Conservation (phyloP, 345 rosid genomes). For the Conringia planisiliqua region DNA sequence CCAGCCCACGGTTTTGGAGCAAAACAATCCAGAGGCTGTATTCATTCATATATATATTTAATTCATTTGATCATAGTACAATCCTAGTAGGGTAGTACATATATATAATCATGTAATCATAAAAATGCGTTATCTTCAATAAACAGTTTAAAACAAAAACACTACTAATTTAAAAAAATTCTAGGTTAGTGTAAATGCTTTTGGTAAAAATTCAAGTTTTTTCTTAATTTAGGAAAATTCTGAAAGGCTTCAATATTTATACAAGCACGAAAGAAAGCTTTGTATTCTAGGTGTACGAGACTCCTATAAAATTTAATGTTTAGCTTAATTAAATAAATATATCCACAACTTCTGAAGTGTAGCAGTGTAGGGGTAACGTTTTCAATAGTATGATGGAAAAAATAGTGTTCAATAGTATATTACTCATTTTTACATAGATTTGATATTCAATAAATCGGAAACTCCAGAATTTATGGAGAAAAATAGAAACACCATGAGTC, state of each 20-base stretch:
- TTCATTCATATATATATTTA: too few relatives aligned
- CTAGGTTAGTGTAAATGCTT: background rate
- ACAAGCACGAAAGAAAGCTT: background rate
- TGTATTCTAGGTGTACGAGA: background rate
- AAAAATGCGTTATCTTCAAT: background rate
- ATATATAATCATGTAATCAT: background rate
- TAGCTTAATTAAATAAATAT: background rate
- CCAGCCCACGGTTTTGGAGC: constrained; percentile 30
- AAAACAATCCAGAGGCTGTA: constrained; percentile 13
- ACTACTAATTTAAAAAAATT: background rate
- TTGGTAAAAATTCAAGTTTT: background rate
- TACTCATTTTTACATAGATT: background rate
- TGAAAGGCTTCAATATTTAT: background rate
- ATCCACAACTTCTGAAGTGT: background rate
- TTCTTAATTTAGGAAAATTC: background rate
- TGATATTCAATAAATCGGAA: background rate
- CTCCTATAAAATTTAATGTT: background rate
- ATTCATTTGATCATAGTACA: background rate
- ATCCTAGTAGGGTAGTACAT: background rate
- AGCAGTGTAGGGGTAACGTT: background rate
- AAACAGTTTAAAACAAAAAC: background rate
- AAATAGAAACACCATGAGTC: background rate
- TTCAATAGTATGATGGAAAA: too few relatives aligned
- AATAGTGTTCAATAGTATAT: background rate
- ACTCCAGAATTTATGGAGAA: background rate